phyloP scores from a whole-genome alignment of 306 rosid species.

The Ormosia emarginata region DNA sequence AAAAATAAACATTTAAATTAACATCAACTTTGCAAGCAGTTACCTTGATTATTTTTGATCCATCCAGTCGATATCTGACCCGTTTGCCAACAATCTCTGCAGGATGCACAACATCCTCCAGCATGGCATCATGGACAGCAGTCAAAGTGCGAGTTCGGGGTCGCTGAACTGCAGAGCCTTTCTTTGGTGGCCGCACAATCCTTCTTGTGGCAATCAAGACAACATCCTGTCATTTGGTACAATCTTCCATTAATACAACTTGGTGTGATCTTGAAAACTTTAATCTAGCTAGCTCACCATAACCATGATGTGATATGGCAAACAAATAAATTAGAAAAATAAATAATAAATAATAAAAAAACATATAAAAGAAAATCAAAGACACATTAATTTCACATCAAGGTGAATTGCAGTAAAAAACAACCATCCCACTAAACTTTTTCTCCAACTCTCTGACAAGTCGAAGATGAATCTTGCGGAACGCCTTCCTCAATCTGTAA shows the following conservation, averaged over 20 bases:
- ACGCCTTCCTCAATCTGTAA: conserved; percentile 64
- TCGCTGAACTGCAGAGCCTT: background rate
- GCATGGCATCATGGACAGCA: conserved; percentile 57
- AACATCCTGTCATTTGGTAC: conserved; percentile 42
- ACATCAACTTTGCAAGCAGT: background rate
- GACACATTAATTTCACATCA: background rate
- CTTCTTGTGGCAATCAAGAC: conserved; percentile 59
- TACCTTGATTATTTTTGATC: conserved; percentile 71
- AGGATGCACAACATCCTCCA: conserved; percentile 65
- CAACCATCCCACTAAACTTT: conserved; percentile 77
- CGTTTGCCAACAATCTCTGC: conserved; percentile 82
- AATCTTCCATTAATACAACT: background rate
- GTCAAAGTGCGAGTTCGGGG: conserved; percentile 67
- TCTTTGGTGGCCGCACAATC: conserved; percentile 67
- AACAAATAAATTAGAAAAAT: background rate
- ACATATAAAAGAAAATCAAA: background rate
- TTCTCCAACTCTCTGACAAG: conserved; percentile 76
- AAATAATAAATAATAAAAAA: background rate
- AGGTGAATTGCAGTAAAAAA: background rate
- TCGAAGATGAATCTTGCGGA: conserved; percentile 63
- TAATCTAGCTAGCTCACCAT: background rate
- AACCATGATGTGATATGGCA: background rate
- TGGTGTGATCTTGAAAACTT: background rate
- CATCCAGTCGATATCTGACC: conserved; percentile 57
- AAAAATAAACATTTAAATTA: background rate